Evolutionary conservation across 2,329 filamentous ascomycete species (phyloP).

Genomic region (Phialocephala subalpina): DNA sequence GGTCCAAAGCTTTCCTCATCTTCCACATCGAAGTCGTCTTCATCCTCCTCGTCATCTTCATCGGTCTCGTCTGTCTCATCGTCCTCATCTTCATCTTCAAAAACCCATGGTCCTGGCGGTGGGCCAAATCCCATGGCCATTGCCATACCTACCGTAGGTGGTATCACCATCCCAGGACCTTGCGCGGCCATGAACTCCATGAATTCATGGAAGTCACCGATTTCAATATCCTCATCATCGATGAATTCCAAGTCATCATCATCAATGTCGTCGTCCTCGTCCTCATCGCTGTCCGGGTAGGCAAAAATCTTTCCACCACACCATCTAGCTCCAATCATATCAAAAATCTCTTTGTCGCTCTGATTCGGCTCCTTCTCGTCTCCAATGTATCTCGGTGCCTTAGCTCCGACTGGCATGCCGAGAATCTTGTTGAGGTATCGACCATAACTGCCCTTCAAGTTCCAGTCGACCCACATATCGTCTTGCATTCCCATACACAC

Average conservation of each 20-base stretch:
- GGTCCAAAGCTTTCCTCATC: not conserved
- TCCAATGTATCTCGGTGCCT: conserved; percentile 9
- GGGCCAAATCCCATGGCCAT: not conserved
- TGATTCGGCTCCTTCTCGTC: conserved; percentile 15
- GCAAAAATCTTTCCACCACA: conserved; percentile 1
- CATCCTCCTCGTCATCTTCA: not conserved
- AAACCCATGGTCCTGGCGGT: not conserved
- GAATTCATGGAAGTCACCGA: not conserved
- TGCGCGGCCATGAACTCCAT: not conserved
- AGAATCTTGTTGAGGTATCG: conserved; percentile 15
- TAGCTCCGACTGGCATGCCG: not conserved
- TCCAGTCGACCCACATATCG: conserved; percentile 13
- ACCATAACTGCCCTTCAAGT: conserved; percentile 14
- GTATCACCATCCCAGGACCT: not conserved
- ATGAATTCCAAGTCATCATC: not conserved
- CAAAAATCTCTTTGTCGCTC: conserved; percentile 12
- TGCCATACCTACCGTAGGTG: not conserved
- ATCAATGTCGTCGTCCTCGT: not conserved
- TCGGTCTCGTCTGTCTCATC: not conserved
- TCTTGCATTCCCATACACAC: conserved; percentile 11
- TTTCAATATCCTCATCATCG: not conserved
- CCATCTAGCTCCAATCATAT: conserved; percentile 13
- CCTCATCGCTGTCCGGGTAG: not conserved
- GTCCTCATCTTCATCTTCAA: not conserved
- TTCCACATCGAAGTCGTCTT: not conserved